Base-by-base conservation (phyloP, 345 rosid species). In the Citrus glauca region DNA sequence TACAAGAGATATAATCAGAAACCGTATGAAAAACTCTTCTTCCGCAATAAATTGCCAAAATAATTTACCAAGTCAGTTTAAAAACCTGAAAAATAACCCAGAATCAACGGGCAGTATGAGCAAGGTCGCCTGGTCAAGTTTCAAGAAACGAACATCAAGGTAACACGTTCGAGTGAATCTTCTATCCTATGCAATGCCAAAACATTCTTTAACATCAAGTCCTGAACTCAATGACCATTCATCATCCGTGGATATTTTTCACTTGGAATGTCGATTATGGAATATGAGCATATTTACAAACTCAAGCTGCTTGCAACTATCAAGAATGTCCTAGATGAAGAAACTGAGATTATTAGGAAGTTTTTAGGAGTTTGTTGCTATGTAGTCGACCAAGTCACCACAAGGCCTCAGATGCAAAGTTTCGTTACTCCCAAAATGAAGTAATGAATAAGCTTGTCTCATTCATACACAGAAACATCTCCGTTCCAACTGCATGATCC, bases 401-500 rank as follows among this genome's bases (percentile, higher is more conserved):
- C 4, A 37, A 60, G 35, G 24, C 42, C 53, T 61, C 48, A 38
- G 37, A 25, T 13, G 14, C 69, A 27, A 63, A 63, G 19, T 45
- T 74, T 20, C 27, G 5, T 63, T 72, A 3, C 35, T 30, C 30
- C 59, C 28, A 28, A 28, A 11, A 69, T 24, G 2, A 35, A 25
- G 28, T 57, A 45, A 65, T 57, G 9, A 27, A 25, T 5, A 28
- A 40, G 42, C 40, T 19, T 68, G 53, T 66, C 64, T 74, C 72
- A 82, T 77, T 85, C 84, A 17, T 84, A 86, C 60, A 90, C 83
- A 2, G 91, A 83, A 75, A 88, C 84, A 80, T 90, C 87, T 73
- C 98, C 98, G 73, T 78, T 80, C 99, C 98, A 93, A 76, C 97
- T 84, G 84, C 98, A 89, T 5, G 91, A 84, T 7, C 94, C 98